Base-by-base conservation (phyloP, 441 rosid genomes). In the Syzygium syzygioides region DNA sequence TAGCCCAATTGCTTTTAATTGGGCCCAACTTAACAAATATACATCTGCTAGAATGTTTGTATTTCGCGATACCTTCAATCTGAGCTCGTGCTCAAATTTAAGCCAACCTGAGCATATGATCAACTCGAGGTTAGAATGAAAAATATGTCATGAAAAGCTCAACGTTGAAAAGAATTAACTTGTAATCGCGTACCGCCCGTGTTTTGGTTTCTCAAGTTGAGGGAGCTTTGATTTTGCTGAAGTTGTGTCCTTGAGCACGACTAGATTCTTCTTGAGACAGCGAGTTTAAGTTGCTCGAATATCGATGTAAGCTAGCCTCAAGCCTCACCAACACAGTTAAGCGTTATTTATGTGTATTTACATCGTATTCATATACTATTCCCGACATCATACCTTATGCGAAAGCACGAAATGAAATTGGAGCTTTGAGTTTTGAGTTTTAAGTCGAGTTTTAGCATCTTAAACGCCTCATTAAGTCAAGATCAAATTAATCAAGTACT, bases 151-250 rank as follows among this genome's bases (percentile, higher is more conserved):
- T 64, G 76, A 64, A 30, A 64, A 64, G 76, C 41, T 64, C 23
- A 0, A 15, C 9, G 9, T 14, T 30, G 23, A 32, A 64, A 64
- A 30, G 17, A 64, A 64, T 64, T 30, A 30, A 15, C 41, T 15
- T 7, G 17, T 60, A 15, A 17, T 1, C 0, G 6, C 1, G 6
- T 30, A 8, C 0, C 0, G 12, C 1, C 6, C 3, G 76, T 30
- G 41, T 2, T 30, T 64, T 64, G 23, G 41, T 30, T 64, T 64
- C 17, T 4, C 76, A 30, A 30, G 76, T 32, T 20, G 1, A 30
- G 41, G 30, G 0, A 15, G 5, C 41, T 30, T 64, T 54, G 18
- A 64, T 8, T 64, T 9, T 37, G 41, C 41, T 30, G 23, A 30
- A 4, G 76, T 64, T 8, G 41, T 2, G 32, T 64, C 1, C 6